Percentiles rank a stretch among this genome's conserved stretches.
Evolutionary conservation across 225 moss, liverwort and hornwort species (phyloP).

Genomic region (Polytrichum formosum): DNA sequence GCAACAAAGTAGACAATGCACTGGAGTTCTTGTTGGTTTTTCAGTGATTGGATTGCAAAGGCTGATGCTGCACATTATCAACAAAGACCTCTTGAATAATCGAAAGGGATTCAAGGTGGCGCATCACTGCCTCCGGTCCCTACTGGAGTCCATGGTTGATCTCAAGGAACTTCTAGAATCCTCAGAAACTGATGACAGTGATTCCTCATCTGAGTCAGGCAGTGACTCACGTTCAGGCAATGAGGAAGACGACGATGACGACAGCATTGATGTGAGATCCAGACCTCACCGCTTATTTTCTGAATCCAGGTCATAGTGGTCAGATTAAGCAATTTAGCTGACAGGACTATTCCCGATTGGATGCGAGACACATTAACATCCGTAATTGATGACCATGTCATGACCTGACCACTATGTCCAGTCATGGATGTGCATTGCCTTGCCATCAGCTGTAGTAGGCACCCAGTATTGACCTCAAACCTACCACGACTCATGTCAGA

Average conservation of each 20-base stretch:
- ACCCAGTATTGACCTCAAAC: no score
- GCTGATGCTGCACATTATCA: slow-evolving; percentile 58
- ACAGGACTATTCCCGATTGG: no score
- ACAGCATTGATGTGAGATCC: slow-evolving; percentile 37
- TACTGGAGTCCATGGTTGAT: slow-evolving; percentile 74
- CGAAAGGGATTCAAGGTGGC: slow-evolving; percentile 53
- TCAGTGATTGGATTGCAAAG: slow-evolving; percentile 81
- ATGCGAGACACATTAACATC: no score
- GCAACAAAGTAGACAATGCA: no score
- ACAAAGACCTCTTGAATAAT: slow-evolving; percentile 39
- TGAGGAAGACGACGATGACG: slow-evolving; percentile 37
- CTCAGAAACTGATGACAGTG: slow-evolving; percentile 68
- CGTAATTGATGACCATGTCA: no score
- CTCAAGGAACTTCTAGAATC: slow-evolving; percentile 85
- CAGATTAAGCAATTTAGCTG: no score
- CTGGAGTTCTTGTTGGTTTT: background rate
- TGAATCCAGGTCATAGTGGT: no score
- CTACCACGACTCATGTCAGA: no score
- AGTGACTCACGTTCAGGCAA: slow-evolving; percentile 34
- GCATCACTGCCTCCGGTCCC: slow-evolving; percentile 69
- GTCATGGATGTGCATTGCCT: no score
- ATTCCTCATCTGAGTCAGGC: slow-evolving; percentile 31
- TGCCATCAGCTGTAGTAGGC: no score
- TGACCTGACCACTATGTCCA: no score
- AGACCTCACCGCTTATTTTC: background rate